These are phyloP conservation scores for Colletotrichum tofieldiae DNA, from an alignment of 2,329 filamentous ascomycete genomes.

Conservation along the genomic window DNA sequence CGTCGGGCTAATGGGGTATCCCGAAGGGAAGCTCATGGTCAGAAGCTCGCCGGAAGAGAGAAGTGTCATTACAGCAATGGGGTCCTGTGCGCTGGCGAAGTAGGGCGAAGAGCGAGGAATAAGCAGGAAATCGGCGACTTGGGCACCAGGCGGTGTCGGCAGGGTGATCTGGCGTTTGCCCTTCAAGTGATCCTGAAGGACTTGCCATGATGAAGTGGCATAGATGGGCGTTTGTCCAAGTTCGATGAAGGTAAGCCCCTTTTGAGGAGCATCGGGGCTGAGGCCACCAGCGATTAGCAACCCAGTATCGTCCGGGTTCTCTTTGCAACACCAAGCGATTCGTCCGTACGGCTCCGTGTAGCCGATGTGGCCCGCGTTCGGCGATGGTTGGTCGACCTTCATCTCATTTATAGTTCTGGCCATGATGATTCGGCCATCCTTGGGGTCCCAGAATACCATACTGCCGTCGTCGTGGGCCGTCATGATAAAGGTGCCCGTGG, in stretches of 20 bases:
- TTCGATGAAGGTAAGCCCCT: conserved; percentile 90
- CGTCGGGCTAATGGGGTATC: conserved; percentile 90
- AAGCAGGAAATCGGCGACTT: conserved; percentile 85
- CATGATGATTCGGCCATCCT: conserved; percentile 87
- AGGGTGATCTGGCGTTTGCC: conserved; percentile 82
- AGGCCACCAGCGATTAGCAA: conserved; percentile 89
- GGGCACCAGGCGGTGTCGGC: conserved; percentile 82
- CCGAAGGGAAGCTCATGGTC: conserved; percentile 92
- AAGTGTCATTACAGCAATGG: conserved; percentile 85
- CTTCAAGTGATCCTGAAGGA: conserved; percentile 83
- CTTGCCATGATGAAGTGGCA: conserved; percentile 91
- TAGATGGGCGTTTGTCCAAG: conserved; percentile 91
- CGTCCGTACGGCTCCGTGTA: conserved; percentile 83
- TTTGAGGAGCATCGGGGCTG: conserved; percentile 75
- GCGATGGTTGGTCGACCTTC: conserved; percentile 78
- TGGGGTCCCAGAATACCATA: conserved; percentile 94
- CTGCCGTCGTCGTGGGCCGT: conserved; percentile 93
- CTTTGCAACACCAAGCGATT: conserved; percentile 94
- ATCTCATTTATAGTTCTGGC: conserved; percentile 85
- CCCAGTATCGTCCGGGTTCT: conserved; percentile 93
- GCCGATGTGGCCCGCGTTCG: conserved; percentile 66
- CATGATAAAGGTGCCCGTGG: conserved; percentile 89
- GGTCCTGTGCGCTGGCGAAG: conserved; percentile 90
- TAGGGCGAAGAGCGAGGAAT: conserved; percentile 88
- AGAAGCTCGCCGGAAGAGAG: conserved; percentile 90